Base-by-base conservation (phyloP, 163 green algal genomes). In the Volvox carteri region DNA sequence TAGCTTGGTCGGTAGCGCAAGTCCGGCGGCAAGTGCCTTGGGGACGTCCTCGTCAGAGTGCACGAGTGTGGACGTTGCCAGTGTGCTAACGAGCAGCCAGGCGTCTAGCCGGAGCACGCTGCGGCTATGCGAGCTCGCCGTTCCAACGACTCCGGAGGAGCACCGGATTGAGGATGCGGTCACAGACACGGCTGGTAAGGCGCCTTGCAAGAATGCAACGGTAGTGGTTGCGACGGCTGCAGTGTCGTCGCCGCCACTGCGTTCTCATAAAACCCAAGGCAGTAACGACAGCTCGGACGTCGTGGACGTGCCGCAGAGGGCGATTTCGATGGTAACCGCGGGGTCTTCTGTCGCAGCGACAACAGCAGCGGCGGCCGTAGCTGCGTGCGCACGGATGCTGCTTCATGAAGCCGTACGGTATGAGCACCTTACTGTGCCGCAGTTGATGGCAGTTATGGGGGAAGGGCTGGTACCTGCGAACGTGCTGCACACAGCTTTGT, bases 381-480 rank as follows among this genome's bases (percentile, higher is more conserved):
- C 75, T 1, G 50, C 50, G 33, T 56, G 28, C 30, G 12, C 30
- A 19, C 80, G 35, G 62, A 5, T 56, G 62, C 35, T 87, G 33
- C 81, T 87, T 35, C 35, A 70, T 28, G 35, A 37, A 12, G 83
- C 68, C 12, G 83, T 88, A 28, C 68, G 83, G 11, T 88, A 62
- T 37, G 68, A 81, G 67, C 83, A 88, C 41, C 48, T 88, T 12
- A 81, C 83, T 12, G 50, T 83, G 23, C 83, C 68, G 67, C 83
- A 88, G 68, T 50, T 88, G 83, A 60, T 81, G 68, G 67, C 48
- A 14, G 50, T 88, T n/a, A 23, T 54, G 83, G 1, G 9, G 37
- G 68, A 88, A 28, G 83, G 83, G 2, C 35, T 81, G 35, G 68
- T 88, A 37, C 4, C 67, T 70, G 16, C 48, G 21, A 2, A 48